phyloP scores from a whole-genome alignment of 1,139 yeast species.

The Debaryomyces coudertii region DNA sequence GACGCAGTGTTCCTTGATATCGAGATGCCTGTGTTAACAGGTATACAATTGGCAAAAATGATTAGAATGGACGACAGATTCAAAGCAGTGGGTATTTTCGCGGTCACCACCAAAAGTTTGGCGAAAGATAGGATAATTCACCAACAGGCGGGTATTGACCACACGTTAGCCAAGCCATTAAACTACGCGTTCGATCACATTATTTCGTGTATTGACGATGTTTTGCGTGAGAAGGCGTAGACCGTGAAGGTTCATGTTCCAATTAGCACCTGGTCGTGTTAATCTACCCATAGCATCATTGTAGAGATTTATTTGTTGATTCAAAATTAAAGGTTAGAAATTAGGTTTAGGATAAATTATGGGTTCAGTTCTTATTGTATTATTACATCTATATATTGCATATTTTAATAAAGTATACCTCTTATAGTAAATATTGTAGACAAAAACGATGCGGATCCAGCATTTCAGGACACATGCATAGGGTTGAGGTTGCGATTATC shows the following conservation, averaged over 20 bases:
- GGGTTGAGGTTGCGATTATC: too few species aligned
- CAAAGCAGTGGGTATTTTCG: slow-evolving; percentile 38
- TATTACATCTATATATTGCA: slow-evolving; percentile 2
- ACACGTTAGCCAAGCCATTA: slow-evolving; percentile 47
- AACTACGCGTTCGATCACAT: slow-evolving; percentile 20
- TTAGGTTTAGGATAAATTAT: slow-evolving; percentile 1
- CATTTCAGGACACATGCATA: too few species aligned
- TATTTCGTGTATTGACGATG: slow-evolving; percentile 4
- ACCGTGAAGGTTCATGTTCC: neutral
- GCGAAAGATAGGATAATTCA: slow-evolving; percentile 34
- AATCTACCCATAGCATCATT: neutral
- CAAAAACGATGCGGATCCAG: neutral
- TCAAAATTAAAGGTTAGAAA: neutral
- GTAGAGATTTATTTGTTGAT: neutral
- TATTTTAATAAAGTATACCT: neutral
- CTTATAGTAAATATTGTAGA: neutral
- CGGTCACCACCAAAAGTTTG: slow-evolving; percentile 44
- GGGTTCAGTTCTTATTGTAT: slow-evolving; percentile 8
- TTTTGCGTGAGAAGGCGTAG: neutral
- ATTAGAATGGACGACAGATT: slow-evolving; percentile 27
- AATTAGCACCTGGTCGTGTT: neutral
- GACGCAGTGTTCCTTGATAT: slow-evolving; percentile 48
- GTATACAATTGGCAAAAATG: slow-evolving; percentile 40
- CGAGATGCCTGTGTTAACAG: slow-evolving; percentile 51
- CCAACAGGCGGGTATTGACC: slow-evolving; percentile 41